A percentile compares a stretch with the other conserved stretches of the same genome.
Evolutionary conservation across 805 yeast species (phyloP).

Genomic region (Candida endomychidarum): DNA sequence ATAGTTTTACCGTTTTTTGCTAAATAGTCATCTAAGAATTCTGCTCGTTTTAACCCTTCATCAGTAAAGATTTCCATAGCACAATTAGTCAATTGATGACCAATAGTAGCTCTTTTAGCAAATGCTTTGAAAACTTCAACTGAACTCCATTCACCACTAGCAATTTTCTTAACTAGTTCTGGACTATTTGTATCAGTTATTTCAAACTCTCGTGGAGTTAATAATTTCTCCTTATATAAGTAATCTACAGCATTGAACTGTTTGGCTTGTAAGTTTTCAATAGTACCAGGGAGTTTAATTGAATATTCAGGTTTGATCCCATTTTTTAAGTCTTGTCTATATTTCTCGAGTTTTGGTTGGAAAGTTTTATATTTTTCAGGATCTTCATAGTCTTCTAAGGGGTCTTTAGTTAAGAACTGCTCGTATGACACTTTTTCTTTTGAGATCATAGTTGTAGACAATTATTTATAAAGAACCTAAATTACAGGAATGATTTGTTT

Average conservation of each 20-base stretch:
- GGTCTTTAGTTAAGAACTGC: conserved; percentile 13
- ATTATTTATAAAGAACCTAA: too few species aligned
- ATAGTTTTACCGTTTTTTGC: conserved; percentile 45
- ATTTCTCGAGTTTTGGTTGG: conserved; percentile 43
- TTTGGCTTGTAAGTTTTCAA: conserved; percentile 26
- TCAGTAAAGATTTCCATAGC: conserved; percentile 50
- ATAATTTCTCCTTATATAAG: conserved; percentile 33
- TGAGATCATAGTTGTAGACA: conserved; percentile 1
- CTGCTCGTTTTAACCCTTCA: conserved; percentile 58
- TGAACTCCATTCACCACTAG: conserved; percentile 30
- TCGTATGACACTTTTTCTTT: conserved; percentile 10
- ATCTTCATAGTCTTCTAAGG: conserved; percentile 30
- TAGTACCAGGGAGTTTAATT: conserved; percentile 29
- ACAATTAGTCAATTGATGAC: conserved; percentile 46
- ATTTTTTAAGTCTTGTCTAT: conserved; percentile 27
- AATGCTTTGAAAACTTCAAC: conserved; percentile 43
- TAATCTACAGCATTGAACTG: conserved; percentile 40
- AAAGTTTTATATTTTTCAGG: conserved; percentile 41
- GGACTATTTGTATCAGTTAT: conserved; percentile 38
- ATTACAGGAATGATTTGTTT: too few species aligned
- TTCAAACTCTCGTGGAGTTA: conserved; percentile 33
- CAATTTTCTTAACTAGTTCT: conserved; percentile 30
- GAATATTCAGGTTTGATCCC: conserved; percentile 30
- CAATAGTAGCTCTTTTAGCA: conserved; percentile 43
- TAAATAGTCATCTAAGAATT: conserved; percentile 51